Conservation (phyloP, 139 green algal species). For the Diplosphaera chodatii region DNA sequence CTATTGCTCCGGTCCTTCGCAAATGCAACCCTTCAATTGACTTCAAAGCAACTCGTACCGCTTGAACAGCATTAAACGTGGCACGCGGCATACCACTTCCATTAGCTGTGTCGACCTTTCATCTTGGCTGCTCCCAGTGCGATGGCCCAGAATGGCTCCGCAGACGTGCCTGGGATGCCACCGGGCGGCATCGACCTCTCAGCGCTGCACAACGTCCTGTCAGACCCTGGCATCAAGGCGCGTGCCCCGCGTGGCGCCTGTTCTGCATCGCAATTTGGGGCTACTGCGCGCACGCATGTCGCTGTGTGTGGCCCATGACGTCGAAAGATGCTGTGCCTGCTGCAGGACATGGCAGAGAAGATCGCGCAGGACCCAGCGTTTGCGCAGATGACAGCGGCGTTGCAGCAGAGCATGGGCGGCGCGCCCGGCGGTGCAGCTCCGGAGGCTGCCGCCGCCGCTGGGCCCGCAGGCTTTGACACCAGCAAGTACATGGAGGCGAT, state of each 20-base stretch:
- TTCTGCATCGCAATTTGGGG: no score
- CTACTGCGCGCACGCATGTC: no score
- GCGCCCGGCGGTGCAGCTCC: slow-evolving; percentile 5
- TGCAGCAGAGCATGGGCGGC: slow-evolving; percentile 52
- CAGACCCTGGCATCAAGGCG: background rate
- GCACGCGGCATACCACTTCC: no score
- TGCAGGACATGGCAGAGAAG: slow-evolving; percentile 76
- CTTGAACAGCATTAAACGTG: no score
- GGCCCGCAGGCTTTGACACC: slow-evolving; percentile 41
- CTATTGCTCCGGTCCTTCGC: no score
- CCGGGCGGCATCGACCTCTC: slow-evolving; percentile 48
- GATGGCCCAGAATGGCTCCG: background rate
- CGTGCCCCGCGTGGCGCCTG: no score
- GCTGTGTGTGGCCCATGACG: no score
- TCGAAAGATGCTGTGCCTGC: no score
- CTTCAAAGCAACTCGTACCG: no score
- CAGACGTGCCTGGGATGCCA: no score
- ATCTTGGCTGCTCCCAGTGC: background rate
- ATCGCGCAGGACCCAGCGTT: slow-evolving; percentile 68
- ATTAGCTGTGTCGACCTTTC: no score
- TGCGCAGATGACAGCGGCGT: slow-evolving; percentile 51
- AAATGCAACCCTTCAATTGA: no score
- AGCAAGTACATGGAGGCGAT: slow-evolving; percentile 74
- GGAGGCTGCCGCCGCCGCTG: slow-evolving; percentile 12
- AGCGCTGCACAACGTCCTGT: slow-evolving; percentile 47